Evolutionary conservation across 148 eudicot genomes (phyloP).

Genomic region (Fagopyrum tataricum): DNA sequence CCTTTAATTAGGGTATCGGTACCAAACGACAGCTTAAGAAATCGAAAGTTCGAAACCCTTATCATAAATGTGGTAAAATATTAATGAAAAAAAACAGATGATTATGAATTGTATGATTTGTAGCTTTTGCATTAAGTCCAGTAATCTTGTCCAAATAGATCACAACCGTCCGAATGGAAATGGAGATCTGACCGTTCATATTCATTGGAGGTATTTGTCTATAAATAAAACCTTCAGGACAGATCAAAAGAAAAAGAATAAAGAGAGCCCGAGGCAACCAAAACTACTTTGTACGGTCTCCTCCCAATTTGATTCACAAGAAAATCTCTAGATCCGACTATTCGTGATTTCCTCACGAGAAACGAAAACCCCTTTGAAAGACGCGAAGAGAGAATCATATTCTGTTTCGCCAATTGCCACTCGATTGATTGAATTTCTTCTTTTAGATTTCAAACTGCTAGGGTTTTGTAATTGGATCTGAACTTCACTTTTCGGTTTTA

Average conservation of each 20-base stretch:
- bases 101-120: no score
- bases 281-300: not conserved
- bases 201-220: not conserved
- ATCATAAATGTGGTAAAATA: no score
- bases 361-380: not conserved
- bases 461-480: constrained; percentile 9
- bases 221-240: not conserved
- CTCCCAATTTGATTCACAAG: not conserved
- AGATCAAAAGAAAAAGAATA: no score
- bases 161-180: not conserved
- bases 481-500: not conserved
- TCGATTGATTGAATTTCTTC: not conserved
- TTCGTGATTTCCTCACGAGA: not conserved
- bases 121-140: no score
- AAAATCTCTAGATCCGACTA: constrained; percentile 1
- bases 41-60: no score
- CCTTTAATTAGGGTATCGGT: no score
- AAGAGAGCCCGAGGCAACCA: not conserved
- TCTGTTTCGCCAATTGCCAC: constrained; percentile 3
- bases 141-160: not conserved
- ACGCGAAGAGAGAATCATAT: not conserved
- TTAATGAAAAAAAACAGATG: no score
- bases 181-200: not conserved
- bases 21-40: no score
- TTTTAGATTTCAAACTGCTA: not conserved